phyloP scores from a whole-genome alignment of 2,329 filamentous ascomycete species.

The Chrysosporium queenslandicum region DNA sequence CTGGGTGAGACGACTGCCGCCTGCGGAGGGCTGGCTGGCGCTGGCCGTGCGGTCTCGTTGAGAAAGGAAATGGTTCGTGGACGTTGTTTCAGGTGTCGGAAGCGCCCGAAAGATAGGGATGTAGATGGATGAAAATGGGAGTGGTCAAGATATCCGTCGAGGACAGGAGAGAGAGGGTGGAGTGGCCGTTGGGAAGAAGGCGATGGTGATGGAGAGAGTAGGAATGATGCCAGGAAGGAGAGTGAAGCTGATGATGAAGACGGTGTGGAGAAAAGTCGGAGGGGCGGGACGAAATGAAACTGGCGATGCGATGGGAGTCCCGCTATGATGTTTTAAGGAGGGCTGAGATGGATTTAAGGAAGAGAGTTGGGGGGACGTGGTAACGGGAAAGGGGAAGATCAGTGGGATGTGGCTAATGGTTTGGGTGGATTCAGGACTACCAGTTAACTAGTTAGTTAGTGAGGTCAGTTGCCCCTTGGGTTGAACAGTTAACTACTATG shows the following conservation, averaged over 20 bases:
- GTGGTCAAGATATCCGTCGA: neutral
- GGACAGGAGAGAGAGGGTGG: neutral
- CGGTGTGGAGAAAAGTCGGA: neutral
- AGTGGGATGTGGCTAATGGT: constrained; percentile 8
- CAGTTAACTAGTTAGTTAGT: neutral
- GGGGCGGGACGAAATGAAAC: neutral
- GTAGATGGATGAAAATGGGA: neutral
- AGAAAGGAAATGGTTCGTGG: neutral
- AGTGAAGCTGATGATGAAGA: neutral
- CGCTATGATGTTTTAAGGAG: neutral
- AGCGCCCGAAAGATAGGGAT: neutral
- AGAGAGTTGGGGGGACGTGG: neutral
- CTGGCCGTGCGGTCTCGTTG: too few relatives aligned
- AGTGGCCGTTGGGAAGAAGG: neutral
- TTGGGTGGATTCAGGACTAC: too few relatives aligned
- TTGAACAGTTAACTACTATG: neutral
- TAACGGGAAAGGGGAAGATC: constrained; percentile 11
- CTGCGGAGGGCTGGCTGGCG: too few relatives aligned
- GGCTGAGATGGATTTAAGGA: neutral
- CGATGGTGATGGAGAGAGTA: neutral
- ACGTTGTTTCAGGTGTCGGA: neutral
- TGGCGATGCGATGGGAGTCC: neutral
- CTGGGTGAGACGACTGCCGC: too few relatives aligned
- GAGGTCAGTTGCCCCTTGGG: too few relatives aligned
- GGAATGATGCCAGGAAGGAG: neutral